Evolutionary conservation across 305 asterid species (phyloP).

Genomic region (Stenogyne calaminthoides): DNA sequence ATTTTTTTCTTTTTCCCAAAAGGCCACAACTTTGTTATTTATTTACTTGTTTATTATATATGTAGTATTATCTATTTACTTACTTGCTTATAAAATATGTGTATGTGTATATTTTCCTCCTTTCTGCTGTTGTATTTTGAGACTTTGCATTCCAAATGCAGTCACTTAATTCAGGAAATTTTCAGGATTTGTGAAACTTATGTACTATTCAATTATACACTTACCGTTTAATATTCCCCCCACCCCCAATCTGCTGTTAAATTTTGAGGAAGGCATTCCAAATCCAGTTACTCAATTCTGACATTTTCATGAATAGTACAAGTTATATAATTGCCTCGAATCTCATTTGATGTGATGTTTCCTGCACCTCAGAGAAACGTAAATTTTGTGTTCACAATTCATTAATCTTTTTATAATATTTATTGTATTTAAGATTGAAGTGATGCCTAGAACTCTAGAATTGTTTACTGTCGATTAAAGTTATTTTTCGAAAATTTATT

Average conservation of each 20-base stretch:
- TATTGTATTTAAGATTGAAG: neutral
- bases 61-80: neutral
- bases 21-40: neutral
- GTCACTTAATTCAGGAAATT: neutral
- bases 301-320: neutral
- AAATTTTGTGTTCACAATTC: neutral
- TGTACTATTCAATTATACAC: no score
- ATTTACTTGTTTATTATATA: neutral
- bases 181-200: neutral
- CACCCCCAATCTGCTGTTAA: neutral
- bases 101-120: neutral
- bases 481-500: neutral
- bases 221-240: neutral
- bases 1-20: neutral
- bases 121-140: neutral
- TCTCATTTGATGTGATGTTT: constrained; percentile 2
- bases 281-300: neutral
- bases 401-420: neutral
- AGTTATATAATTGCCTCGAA: constrained; percentile 8
- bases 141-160: neutral
- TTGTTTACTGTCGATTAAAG: neutral
- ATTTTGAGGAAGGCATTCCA: neutral
- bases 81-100: neutral
- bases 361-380: neutral
- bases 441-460: constrained; percentile 16